phyloP scores from a whole-genome alignment of 2,329 filamentous ascomycete genomes.

The Paracamarosporium sp. region DNA sequence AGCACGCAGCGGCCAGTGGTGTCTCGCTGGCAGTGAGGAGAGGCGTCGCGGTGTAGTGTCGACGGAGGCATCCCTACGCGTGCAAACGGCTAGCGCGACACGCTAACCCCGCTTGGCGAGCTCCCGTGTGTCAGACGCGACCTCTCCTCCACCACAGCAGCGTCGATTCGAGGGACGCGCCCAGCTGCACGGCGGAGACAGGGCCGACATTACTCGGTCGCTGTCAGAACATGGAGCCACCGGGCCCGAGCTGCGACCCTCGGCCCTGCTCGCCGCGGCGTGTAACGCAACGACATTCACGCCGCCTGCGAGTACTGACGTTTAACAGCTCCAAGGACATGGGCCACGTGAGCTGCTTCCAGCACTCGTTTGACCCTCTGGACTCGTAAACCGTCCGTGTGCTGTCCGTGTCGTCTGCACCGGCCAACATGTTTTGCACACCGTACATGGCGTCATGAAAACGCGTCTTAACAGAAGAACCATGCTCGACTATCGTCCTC shows the following conservation, averaged over 20 bases:
- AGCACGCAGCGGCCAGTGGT: neutral
- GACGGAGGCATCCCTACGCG: neutral
- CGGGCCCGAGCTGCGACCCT: neutral
- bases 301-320: constrained; percentile 7
- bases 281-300: constrained; percentile 2
- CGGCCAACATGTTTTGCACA: constrained; percentile 17
- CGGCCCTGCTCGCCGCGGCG: constrained; percentile 5
- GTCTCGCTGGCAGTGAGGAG: neutral
- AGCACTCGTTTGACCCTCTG: constrained; percentile 19
- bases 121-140: constrained; percentile 4
- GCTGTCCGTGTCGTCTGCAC: constrained; percentile 4
- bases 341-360: constrained; percentile 11
- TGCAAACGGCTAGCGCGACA: neutral
- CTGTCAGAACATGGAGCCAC: constrained; percentile 11
- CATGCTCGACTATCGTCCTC: constrained; percentile 14
- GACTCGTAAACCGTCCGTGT: constrained; percentile 14
- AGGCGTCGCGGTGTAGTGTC: neutral
- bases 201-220: constrained; percentile 6
- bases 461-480: neutral
- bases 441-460: constrained; percentile 14
- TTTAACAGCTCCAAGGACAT: constrained; percentile 10
- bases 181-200: constrained; percentile 2
- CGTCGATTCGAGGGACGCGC: constrained; percentile 11
- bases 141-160: constrained; percentile 1
- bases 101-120: neutral